These are phyloP conservation scores for Boletus patriciae DNA, from an alignment of 768 basidiomycete genomes.

Conservation along the genomic window DNA sequence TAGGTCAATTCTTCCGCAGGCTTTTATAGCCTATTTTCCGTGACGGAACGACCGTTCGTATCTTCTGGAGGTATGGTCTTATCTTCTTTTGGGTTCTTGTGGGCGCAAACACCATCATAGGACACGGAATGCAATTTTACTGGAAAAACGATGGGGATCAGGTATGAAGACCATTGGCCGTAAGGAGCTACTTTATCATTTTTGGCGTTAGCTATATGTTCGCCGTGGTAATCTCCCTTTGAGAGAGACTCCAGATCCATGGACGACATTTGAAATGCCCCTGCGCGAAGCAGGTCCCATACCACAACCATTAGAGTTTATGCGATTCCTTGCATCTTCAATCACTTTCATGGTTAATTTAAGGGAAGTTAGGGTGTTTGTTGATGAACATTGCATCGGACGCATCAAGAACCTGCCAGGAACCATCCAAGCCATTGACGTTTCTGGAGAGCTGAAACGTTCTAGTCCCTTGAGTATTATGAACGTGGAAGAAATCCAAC, in stretches of 20 bases:
- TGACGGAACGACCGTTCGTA: conserved; percentile 40
- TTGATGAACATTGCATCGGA: conserved; percentile 71
- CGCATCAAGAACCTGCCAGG: conserved; percentile 60
- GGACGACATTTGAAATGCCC: conserved; percentile 87
- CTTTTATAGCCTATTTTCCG: conserved; percentile 78
- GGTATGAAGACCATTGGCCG: not conserved
- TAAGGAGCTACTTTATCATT: not conserved
- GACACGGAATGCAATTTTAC: not conserved
- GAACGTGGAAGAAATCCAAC: conserved; percentile 55
- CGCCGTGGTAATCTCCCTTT: not conserved
- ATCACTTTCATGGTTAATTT: conserved; percentile 89
- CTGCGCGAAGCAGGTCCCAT: conserved; percentile 76
- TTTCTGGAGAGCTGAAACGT: conserved; percentile 55
- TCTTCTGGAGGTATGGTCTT: not conserved
- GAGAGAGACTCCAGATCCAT: conserved; percentile 36
- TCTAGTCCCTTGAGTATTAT: conserved; percentile 61
- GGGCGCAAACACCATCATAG: not conserved
- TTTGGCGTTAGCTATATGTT: not conserved
- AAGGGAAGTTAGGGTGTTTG: conserved; percentile 68
- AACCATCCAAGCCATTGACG: conserved; percentile 42
- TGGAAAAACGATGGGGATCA: not conserved
- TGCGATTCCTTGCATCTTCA: conserved; percentile 87
- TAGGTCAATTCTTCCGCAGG: conserved; percentile 33
- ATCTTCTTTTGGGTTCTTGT: not conserved
- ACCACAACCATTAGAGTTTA: conserved; percentile 77